Evolutionary conservation across 192 early-diverging fungal genomes (phyloP).

Genomic region (Podila minutissima): DNA sequence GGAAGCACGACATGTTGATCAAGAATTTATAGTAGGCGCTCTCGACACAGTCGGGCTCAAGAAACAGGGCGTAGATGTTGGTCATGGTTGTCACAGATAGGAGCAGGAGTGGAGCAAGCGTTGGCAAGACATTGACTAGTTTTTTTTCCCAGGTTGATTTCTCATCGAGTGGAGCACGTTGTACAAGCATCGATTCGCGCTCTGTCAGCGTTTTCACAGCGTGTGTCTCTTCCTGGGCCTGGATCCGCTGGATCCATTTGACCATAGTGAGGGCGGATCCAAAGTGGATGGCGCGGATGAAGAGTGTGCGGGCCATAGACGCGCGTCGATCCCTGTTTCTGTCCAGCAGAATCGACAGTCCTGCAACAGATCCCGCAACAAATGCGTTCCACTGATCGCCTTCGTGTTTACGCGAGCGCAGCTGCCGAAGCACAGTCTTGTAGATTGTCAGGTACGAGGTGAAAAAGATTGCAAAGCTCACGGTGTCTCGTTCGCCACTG

Average conservation of each 20-base stretch:
- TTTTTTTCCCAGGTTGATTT: slow-evolving; percentile 54
- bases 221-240: slow-evolving; percentile 11
- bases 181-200: background rate
- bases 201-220: background rate
- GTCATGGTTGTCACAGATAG: slow-evolving; percentile 58
- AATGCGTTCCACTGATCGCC: slow-evolving; percentile 68
- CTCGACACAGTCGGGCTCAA: slow-evolving; percentile 65
- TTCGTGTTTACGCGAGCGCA: slow-evolving; percentile 54
- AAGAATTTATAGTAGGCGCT: slow-evolving; percentile 66
- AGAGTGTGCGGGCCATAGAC: slow-evolving; percentile 66
- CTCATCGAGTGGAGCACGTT: background rate
- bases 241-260: slow-evolving; percentile 55
- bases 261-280: slow-evolving; percentile 68
- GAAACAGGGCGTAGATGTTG: slow-evolving; percentile 61
- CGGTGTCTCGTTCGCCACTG: slow-evolving; percentile 65
- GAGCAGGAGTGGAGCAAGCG: slow-evolving; percentile 48
- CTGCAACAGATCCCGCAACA: slow-evolving; percentile 69
- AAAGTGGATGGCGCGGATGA: slow-evolving; percentile 71
- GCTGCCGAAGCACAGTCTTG: slow-evolving; percentile 67
- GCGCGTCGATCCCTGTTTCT: slow-evolving; percentile 54
- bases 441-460: slow-evolving; percentile 69
- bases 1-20: slow-evolving; percentile 54
- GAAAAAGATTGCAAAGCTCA: slow-evolving; percentile 72
- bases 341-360: slow-evolving; percentile 69
- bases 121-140: slow-evolving; percentile 48